Percentiles rank a stretch among this genome's conserved stretches.
These are phyloP conservation scores for Leishmania arabica DNA, from an alignment of 208 protist species.

Conservation along the genomic window DNA sequence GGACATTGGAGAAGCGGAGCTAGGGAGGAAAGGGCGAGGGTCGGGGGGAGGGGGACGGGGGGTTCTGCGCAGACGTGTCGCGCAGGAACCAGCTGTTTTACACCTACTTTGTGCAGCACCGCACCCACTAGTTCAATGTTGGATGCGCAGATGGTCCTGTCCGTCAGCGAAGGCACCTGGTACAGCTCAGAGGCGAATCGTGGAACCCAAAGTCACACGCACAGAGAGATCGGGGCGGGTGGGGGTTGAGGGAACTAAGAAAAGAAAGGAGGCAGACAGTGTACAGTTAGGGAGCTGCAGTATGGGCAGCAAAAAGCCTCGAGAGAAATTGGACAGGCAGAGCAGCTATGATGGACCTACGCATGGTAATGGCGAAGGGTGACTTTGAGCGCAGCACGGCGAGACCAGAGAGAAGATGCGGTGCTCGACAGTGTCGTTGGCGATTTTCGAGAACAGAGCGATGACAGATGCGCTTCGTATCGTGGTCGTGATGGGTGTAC, in stretches of 20 bases:
- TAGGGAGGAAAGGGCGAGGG: not conserved
- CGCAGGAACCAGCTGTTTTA: not conserved
- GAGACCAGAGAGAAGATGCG: not conserved
- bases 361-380: not conserved
- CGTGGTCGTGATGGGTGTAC: not conserved
- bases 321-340: not conserved
- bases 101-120: not conserved
- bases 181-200: no score
- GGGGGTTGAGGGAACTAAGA: not conserved
- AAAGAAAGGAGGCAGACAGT: not conserved
- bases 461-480: not conserved
- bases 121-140: not conserved
- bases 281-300: not conserved
- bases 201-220: not conserved
- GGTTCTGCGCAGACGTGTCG: not conserved
- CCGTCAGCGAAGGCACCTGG: not conserved
- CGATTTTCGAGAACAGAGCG: not conserved
- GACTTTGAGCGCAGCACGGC: not conserved
- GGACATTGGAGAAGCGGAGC: slow-evolving; percentile 17
- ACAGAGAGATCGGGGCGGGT: not conserved
- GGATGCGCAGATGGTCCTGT: not conserved
- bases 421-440: not conserved
- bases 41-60: no score
- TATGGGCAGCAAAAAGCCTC: not conserved
- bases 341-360: not conserved